Conservation (phyloP, 495 filamentous ascomycete species). For the Talaromyces stipitatus region DNA sequence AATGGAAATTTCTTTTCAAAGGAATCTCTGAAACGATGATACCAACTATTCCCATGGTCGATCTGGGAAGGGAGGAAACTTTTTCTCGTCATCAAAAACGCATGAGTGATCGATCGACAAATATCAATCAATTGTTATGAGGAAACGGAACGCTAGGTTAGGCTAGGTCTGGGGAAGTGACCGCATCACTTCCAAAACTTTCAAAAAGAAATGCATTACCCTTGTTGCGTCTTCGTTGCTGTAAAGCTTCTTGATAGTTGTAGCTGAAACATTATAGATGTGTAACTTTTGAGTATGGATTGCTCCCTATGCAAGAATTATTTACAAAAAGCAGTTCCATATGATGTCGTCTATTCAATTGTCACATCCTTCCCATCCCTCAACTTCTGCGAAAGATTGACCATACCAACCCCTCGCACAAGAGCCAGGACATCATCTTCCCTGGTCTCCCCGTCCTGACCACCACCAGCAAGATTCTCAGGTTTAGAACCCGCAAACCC, state of each 20-base stretch:
- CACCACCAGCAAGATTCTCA: slow-evolving; percentile 11
- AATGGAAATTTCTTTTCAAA: not conserved
- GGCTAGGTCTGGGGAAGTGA: not conserved
- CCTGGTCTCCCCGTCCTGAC: not conserved
- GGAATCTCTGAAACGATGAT: not conserved
- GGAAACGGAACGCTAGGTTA: not conserved
- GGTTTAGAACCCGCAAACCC: slow-evolving; percentile 14
- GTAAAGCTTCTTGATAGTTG: not conserved
- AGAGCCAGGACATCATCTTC: slow-evolving; percentile 9
- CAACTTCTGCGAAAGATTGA: slow-evolving; percentile 8
- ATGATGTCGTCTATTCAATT: not conserved
- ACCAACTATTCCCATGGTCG: slow-evolving; percentile 1
- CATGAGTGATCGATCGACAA: slow-evolving; percentile 4
- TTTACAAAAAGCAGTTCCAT: not conserved
- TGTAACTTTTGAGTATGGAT: not conserved
- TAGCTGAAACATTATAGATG: too few species aligned
- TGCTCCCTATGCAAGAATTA: not conserved
- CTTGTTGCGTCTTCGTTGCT: not conserved
- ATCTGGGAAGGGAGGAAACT: not conserved
- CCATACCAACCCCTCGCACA: slow-evolving; percentile 12
- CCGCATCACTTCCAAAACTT: not conserved
- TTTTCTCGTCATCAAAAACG: not conserved
- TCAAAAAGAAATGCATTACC: not conserved
- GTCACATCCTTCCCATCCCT: slow-evolving; percentile 6
- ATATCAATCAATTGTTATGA: not conserved